Evolutionary conservation across 2,329 filamentous ascomycete species (phyloP), one percentile per base, ranked within the genome.

Genomic region (Lecanicillium sp.): DNA sequence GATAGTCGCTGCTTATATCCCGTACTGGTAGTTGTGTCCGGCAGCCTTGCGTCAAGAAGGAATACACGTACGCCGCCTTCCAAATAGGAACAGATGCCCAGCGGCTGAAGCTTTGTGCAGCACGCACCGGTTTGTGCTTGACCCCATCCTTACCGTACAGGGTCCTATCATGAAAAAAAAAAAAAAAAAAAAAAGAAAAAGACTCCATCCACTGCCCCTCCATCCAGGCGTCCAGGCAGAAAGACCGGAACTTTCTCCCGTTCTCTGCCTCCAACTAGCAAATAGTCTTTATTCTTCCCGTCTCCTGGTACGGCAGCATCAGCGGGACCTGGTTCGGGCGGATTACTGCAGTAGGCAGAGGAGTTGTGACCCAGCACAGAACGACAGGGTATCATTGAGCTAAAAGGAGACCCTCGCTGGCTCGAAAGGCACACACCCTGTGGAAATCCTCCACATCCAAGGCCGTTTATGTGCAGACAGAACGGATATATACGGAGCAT

Each of bases 401-500:
- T 27, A 14, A 17, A 44, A 27, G 10, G 7, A 21, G 26, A 5
- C 14, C n/a, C 24, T 37, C 15, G 17, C 43, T 14, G 20, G 12
- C n/a, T 38, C 10, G 33, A 29, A 38, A 30, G n/a, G 43, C 19
- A 29, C 24, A 38, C 36, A 21, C 43, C 32, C 32, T 37, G 43
- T 45, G 43, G 43, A 45, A 45, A 37, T 45, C 43, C 43, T 45
- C 43, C 43, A 45, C 43, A 37, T 29, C 2, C 42, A 30, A 38
- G 15, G 11, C 32, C 33, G 3, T 44, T 6, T 21, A 11, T 15
- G 20, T 24, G 20, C 23, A 37, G 23, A 14, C 21, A 29, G 37
- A 45, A 45, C 17, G 43, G 21, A 45, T 20, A 45, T 21, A 15
- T 38, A 45, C 33, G 33, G 43, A 45, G 43, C 23, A 30, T 29